phyloP scores from a whole-genome alignment of 495 filamentous ascomycete genomes.

The Articulospora tetracladia region DNA sequence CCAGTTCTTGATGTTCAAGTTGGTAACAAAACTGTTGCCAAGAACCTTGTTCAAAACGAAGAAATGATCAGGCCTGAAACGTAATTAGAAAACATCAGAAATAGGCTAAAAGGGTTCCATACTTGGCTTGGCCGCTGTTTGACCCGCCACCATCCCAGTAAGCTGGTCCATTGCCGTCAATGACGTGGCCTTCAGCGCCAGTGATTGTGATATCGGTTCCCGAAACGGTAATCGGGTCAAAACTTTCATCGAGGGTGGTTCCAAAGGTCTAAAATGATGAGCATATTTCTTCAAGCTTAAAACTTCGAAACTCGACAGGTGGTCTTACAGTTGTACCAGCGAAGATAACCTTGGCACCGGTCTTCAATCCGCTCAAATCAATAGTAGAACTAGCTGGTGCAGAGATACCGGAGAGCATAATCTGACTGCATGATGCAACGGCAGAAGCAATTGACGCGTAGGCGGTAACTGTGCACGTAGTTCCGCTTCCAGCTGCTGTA shows the following conservation, averaged over 20 bases:
- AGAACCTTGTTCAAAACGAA: conserved; percentile 36
- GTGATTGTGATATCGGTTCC: conserved; percentile 39
- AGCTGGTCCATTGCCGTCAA: conserved; percentile 42
- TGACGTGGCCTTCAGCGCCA: conserved; percentile 33
- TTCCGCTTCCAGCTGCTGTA: conserved; percentile 2
- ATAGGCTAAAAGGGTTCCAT: conserved; percentile 1
- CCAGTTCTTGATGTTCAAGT: conserved; percentile 41
- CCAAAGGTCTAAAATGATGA: not conserved
- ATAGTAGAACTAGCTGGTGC: conserved; percentile 13
- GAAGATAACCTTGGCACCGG: conserved; percentile 13
- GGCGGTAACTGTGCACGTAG: conserved; percentile 13
- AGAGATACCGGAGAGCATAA: conserved; percentile 9
- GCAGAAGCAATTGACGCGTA: conserved; percentile 17
- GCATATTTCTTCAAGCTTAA: not conserved
- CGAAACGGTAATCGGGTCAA: conserved; percentile 36
- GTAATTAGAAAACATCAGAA: too few species aligned
- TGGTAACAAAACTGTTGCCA: conserved; percentile 27
- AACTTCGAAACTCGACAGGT: too few species aligned
- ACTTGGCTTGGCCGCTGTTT: conserved; percentile 40
- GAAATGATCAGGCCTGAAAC: conserved; percentile 39
- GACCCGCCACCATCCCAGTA: conserved; percentile 47
- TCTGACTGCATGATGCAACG: conserved; percentile 9
- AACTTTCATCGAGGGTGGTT: conserved; percentile 9
- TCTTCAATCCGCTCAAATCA: conserved; percentile 11
- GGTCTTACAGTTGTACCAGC: conserved; percentile 32